A percentile compares a stretch with the other conserved stretches of the same genome.
Conservation (phyloP, 2,329 filamentous ascomycete genomes). For the Alternaria infectoria region DNA sequence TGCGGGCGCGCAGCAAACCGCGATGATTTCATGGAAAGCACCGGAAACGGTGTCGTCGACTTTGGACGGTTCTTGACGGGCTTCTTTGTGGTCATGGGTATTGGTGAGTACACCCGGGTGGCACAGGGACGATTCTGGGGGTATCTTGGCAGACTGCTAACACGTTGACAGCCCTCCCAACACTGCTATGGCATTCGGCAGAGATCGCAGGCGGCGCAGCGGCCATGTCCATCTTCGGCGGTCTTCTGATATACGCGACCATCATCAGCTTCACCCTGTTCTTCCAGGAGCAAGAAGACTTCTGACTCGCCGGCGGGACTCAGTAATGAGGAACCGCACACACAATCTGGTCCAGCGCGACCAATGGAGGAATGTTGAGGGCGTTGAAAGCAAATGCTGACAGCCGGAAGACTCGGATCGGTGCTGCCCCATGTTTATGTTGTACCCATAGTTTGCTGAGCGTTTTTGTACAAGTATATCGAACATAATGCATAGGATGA, state of each 20-base stretch:
- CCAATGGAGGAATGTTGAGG: not conserved
- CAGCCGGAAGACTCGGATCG: not conserved
- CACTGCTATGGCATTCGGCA: slow-evolving; percentile 84
- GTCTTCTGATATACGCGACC: slow-evolving; percentile 93
- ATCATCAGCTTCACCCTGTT: slow-evolving; percentile 99
- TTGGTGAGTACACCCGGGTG: slow-evolving; percentile 70
- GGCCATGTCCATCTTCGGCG: slow-evolving; percentile 93
- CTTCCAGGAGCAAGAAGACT: slow-evolving; percentile 97
- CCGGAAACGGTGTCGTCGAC: slow-evolving; percentile 84
- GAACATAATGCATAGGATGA: slow-evolving; percentile 16
- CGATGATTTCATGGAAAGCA: slow-evolving; percentile 92
- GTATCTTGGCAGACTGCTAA: slow-evolving; percentile 12
- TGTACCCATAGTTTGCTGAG: slow-evolving; percentile 26
- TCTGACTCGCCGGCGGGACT: slow-evolving; percentile 60
- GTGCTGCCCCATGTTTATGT: slow-evolving; percentile 7
- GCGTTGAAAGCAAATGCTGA: not conserved
- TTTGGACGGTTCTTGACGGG: slow-evolving; percentile 93
- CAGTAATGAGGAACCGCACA: slow-evolving; percentile 19
- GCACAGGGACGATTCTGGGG: not conserved
- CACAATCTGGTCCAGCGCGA: not conserved
- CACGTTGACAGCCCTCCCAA: slow-evolving; percentile 72
- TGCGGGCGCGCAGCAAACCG: slow-evolving; percentile 86
- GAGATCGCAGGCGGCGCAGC: slow-evolving; percentile 85
- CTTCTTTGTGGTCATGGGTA: slow-evolving; percentile 95
- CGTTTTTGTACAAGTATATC: slow-evolving; percentile 35